Evolutionary conservation across 306 rosid species (phyloP).

Genomic region (Corylus avellana): DNA sequence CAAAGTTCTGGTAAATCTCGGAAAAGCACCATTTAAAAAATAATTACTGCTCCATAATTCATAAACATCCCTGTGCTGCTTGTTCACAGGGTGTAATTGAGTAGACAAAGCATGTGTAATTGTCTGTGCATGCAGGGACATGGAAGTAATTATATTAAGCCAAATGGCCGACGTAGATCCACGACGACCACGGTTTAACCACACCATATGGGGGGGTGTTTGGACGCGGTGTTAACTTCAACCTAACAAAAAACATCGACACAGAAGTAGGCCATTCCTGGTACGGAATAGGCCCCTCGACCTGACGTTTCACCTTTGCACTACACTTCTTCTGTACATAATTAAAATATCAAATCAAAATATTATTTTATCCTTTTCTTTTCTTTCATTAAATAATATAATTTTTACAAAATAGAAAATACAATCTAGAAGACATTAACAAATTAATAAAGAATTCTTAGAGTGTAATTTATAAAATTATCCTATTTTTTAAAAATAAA

Average conservation of each 20-base stretch:
- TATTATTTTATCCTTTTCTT: too few species aligned
- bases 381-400: too few species aligned
- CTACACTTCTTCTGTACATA: neutral
- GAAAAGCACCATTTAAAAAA: neutral
- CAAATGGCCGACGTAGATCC: neutral
- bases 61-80: neutral
- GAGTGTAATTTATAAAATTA: too few species aligned
- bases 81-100: neutral
- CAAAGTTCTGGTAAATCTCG: neutral
- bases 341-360: neutral
- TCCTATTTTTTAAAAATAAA: too few species aligned
- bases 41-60: too few species aligned
- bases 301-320: constrained; percentile 1
- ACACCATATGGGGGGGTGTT: neutral
- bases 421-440: too few species aligned
- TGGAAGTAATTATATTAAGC: neutral
- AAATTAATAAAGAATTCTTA: too few species aligned
- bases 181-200: neutral
- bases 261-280: neutral
- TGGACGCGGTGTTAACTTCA: neutral
- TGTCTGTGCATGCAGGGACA: neutral
- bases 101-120: neutral
- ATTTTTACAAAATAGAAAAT: too few species aligned
- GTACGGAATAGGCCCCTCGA: neutral
- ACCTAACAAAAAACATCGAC: neutral